Evolutionary conservation across 176 grass and related monocot species (phyloP), one percentile per base, ranked within the genome.

Genomic region (Pontederia crassipes): DNA sequence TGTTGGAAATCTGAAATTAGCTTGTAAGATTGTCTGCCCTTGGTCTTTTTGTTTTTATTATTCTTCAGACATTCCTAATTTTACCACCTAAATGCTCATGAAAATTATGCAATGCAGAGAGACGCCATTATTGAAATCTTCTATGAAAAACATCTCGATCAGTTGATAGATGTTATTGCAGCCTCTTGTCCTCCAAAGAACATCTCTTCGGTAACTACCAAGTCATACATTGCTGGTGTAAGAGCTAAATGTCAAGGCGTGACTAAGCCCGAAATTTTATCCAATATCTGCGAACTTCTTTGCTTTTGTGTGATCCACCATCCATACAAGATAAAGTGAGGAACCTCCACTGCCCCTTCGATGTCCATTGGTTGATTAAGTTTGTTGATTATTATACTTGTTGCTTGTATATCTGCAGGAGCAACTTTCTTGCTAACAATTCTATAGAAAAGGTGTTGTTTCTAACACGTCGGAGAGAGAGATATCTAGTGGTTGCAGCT

Each of bases 221-320:
- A 86, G 74, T 77, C 55, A 52, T 52, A 14, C 67, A 65, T 6
- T 45, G 12, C 72, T 54, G 66, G 24, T 64, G 64, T 59, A 68
- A 64, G 72, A 81, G 69, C 61, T 71, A 60, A 78, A 73, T 55
- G 52, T 24, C 54, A 58, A 78, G 68, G 71, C 60, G 2, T 49
- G n/a, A 48, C 57, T 66, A 87, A 78, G 50, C 54, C 75, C 67
- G 83, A 88, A 80, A 96, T 75, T 69, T 77, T 96, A 67, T 70
- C 76, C 52, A 80, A 83, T 74, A 85, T 96, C 48, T 96, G 87
- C 5, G 87, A 96, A 40, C 70, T 96, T 72, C 74, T 96, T 61
- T 80, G 72, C 64, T 96, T 96, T 59, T 96, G 83, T 73, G 83
- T 85, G 68, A 61, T 76, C 75, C 70, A 88, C 58, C 76, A 91